A percentile compares a stretch with the other conserved stretches of the same genome.
phyloP scores from a whole-genome alignment of 768 basidiomycete species.

The Pholiota microspora region DNA sequence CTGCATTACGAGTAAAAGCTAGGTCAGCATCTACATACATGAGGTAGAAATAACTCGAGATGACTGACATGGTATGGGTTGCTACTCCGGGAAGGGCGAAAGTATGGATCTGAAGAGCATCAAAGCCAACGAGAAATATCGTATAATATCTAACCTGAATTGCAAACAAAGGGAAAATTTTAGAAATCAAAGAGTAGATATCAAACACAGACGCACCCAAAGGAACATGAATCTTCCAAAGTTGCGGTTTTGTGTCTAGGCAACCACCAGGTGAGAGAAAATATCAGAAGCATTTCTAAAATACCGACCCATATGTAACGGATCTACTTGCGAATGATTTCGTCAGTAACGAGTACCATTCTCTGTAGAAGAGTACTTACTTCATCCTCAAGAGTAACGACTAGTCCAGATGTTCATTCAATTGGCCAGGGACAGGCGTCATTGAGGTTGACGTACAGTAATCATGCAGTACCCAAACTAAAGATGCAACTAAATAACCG shows the following conservation, averaged over 20 bases:
- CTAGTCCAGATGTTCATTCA: conserved; percentile 2
- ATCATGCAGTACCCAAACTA: conserved; percentile 19
- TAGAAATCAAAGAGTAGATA: background rate
- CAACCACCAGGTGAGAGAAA: background rate
- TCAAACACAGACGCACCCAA: conserved; percentile 28
- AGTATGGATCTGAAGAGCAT: conserved; percentile 42
- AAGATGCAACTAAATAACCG: background rate
- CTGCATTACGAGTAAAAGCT: conserved; percentile 21
- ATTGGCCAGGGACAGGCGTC: background rate
- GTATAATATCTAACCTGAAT: conserved; percentile 44
- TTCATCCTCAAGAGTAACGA: conserved; percentile 24
- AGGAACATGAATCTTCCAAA: conserved; percentile 37
- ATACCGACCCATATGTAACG: conserved; percentile 36
- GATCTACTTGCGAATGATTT: conserved; percentile 20
- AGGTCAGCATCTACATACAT: too few relatives aligned
- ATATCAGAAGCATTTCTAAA: background rate
- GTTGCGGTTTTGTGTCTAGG: conserved; percentile 32
- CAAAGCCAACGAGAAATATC: conserved; percentile 38
- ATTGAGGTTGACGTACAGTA: conserved; percentile 17
- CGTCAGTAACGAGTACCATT: background rate
- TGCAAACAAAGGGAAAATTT: background rate
- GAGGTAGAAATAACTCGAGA: background rate
- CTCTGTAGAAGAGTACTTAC: conserved; percentile 2
- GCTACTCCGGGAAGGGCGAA: conserved; percentile 39
- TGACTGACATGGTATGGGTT: conserved; percentile 31